Evolutionary conservation across 148 eudicot genomes (phyloP).

Genomic region (Tetragonia tetragonoides): DNA sequence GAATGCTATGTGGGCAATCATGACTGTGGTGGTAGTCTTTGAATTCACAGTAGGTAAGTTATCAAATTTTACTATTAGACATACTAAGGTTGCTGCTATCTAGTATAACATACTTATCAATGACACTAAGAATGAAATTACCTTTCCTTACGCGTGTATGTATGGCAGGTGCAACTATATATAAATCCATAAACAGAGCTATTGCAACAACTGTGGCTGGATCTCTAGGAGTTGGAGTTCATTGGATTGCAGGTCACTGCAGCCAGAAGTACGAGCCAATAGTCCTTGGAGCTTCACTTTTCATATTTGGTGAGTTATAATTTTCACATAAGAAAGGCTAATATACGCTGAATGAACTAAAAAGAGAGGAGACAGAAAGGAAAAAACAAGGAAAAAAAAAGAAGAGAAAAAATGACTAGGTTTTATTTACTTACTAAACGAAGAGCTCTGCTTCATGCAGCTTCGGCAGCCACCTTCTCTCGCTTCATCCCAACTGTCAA

Average conservation of each 20-base stretch:
- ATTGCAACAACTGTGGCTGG: conserved; percentile 68
- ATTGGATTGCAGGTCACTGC: conserved; percentile 69
- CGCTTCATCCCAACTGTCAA: conserved; percentile 82
- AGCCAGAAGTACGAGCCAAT: conserved; percentile 60
- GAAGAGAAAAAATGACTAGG: background rate
- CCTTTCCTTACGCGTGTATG: background rate
- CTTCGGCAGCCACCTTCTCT: conserved; percentile 67
- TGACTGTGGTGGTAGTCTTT: conserved; percentile 89
- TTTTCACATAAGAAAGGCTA: background rate
- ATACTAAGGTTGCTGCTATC: background rate
- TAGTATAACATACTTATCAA: background rate
- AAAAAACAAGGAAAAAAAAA: background rate
- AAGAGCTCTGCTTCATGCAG: conserved; percentile 37
- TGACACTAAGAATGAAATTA: background rate
- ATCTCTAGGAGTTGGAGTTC: conserved; percentile 63
- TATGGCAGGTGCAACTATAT: conserved; percentile 67
- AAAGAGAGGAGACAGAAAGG: background rate
- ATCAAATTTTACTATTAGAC: too few species aligned
- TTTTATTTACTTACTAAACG: conserved; percentile 4
- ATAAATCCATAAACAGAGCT: conserved; percentile 63
- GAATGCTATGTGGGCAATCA: conserved; percentile 94
- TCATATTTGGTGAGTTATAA: conserved; percentile 50
- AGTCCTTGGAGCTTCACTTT: conserved; percentile 52
- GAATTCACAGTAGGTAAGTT: conserved; percentile 80
- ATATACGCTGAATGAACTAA: background rate